Conservation (phyloP, 2,329 filamentous ascomycete species). For the Alternaria panax region DNA sequence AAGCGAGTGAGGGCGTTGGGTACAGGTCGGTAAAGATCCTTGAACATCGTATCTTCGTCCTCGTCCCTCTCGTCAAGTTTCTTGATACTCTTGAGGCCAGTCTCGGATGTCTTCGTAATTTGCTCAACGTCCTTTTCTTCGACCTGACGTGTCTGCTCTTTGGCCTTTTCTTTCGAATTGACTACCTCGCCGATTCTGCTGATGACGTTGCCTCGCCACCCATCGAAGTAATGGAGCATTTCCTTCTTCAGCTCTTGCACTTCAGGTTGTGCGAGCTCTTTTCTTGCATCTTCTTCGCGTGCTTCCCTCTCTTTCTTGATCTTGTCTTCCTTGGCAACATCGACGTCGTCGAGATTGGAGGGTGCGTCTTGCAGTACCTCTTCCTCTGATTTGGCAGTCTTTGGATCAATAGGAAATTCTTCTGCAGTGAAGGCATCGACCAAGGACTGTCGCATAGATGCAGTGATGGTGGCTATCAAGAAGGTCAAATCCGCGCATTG, state of each 20-base stretch:
- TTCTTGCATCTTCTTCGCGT: slow-evolving; percentile 49
- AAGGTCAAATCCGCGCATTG: slow-evolving; percentile 58
- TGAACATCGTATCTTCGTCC: slow-evolving; percentile 50
- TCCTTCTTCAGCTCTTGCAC: slow-evolving; percentile 73
- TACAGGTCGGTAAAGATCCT: slow-evolving; percentile 52
- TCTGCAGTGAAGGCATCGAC: slow-evolving; percentile 52
- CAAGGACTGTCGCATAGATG: slow-evolving; percentile 56
- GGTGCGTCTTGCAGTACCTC: slow-evolving; percentile 35
- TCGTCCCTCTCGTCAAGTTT: slow-evolving; percentile 38
- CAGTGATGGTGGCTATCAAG: slow-evolving; percentile 57
- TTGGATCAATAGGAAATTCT: slow-evolving; percentile 26
- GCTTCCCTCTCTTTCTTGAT: slow-evolving; percentile 38
- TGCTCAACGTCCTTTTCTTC: slow-evolving; percentile 28
- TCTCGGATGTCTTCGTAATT: slow-evolving; percentile 40
- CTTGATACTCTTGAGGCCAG: slow-evolving; percentile 34
- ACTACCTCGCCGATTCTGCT: slow-evolving; percentile 74
- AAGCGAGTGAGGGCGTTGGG: slow-evolving; percentile 62
- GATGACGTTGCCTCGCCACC: slow-evolving; percentile 78
- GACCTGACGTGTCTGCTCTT: slow-evolving; percentile 38
- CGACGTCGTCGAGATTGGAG: slow-evolving; percentile 28
- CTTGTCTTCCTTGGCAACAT: slow-evolving; percentile 44
- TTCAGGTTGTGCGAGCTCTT: slow-evolving; percentile 59
- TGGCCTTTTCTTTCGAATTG: slow-evolving; percentile 47
- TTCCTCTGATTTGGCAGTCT: slow-evolving; percentile 31
- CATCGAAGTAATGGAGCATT: slow-evolving; percentile 74